phyloP scores from a whole-genome alignment of 495 filamentous ascomycete genomes.

The Daldinia concentrica region DNA sequence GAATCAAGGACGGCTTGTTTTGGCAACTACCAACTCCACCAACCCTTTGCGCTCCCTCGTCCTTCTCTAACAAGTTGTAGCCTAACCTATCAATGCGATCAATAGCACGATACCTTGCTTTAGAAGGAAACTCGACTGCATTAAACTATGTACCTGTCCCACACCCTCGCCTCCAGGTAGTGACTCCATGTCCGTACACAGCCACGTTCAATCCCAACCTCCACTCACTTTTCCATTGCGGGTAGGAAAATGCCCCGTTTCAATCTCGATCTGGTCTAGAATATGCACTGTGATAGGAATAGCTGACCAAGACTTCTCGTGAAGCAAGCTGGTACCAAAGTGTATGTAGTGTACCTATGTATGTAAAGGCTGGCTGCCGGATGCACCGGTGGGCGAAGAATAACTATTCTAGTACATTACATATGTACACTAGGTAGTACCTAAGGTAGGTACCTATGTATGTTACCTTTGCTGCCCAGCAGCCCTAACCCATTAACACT shows the following conservation, averaged over 20 bases:
- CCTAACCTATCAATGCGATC: neutral
- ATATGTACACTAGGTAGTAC: no score
- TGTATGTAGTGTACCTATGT: no score
- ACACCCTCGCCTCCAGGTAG: slow-evolving; percentile 24
- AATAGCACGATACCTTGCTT: slow-evolving; percentile 25
- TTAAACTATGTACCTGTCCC: slow-evolving; percentile 26
- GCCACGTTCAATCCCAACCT: slow-evolving; percentile 32
- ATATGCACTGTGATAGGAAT: slow-evolving; percentile 31
- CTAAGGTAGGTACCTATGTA: neutral
- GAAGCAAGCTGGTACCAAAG: neutral
- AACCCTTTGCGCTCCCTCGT: slow-evolving; percentile 4
- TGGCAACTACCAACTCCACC: slow-evolving; percentile 32
- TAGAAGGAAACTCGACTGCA: slow-evolving; percentile 17
- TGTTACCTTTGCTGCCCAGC: neutral
- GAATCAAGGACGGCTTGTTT: slow-evolving; percentile 37
- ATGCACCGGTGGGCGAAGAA: neutral
- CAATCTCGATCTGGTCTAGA: slow-evolving; percentile 31
- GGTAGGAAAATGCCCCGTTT: slow-evolving; percentile 12
- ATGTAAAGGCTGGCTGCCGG: neutral
- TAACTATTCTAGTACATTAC: neutral
- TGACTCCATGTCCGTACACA: slow-evolving; percentile 31
- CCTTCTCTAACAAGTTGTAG: slow-evolving; percentile 11
- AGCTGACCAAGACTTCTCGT: neutral
- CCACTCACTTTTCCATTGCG: neutral
- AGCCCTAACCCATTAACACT: slow-evolving; percentile 7